Percentiles rank a stretch among this genome's conserved stretches.
These are phyloP conservation scores for Didymella keratinophila DNA, from an alignment of 2,329 filamentous ascomycete species.

Conservation along the genomic window DNA sequence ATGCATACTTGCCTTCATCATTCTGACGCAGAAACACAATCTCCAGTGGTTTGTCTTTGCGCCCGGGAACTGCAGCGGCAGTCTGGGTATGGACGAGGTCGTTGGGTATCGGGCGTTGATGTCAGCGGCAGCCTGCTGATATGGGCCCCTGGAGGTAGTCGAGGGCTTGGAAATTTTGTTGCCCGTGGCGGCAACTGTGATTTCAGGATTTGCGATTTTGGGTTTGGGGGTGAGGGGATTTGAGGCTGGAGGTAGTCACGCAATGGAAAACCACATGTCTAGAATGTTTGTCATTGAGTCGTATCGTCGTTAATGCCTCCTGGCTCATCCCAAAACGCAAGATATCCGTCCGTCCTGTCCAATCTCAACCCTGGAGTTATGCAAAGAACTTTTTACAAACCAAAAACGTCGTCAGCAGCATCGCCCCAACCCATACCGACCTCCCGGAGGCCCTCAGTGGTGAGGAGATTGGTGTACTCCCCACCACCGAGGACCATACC, in stretches of 20 bases:
- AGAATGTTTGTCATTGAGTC: conserved; percentile 2
- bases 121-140: background rate
- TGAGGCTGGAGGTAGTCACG: background rate
- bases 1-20: background rate
- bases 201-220: background rate
- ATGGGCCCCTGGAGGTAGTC: background rate
- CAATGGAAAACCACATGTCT: background rate
- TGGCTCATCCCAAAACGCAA: background rate
- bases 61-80: background rate
- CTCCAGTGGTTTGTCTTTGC: background rate
- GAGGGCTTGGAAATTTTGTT: background rate
- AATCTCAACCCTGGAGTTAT: background rate
- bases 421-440: conserved; percentile 25
- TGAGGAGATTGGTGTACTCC: background rate
- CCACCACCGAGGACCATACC: conserved; percentile 3
- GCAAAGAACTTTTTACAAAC: too few relatives aligned
- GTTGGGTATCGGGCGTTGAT: background rate
- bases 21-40: background rate
- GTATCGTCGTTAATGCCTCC: background rate
- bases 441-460: conserved; percentile 1
- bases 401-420: conserved; percentile 45
- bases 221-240: background rate
- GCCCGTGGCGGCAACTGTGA: background rate
- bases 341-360: background rate
- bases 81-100: background rate